Conservation (phyloP, 768 basidiomycete genomes). For the Boletus vermiculosoides region DNA sequence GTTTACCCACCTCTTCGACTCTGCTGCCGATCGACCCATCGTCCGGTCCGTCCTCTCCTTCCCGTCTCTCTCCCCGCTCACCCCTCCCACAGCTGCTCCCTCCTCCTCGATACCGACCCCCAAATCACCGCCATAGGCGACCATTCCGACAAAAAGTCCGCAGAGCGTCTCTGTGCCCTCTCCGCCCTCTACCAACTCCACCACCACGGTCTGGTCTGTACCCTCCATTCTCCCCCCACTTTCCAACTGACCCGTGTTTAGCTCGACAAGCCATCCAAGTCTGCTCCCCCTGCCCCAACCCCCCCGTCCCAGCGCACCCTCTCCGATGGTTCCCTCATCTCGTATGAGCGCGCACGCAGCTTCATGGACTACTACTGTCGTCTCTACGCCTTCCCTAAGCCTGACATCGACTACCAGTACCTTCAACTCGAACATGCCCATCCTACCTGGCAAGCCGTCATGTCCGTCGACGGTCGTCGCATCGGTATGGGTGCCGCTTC, state of each 20-base stretch:
- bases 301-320: constrained; percentile 36
- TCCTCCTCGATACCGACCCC: constrained; percentile 28
- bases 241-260: constrained; percentile 7
- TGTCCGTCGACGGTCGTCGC: constrained; percentile 72
- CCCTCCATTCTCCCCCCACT: neutral
- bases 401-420: constrained; percentile 60
- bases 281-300: neutral
- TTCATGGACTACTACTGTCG: constrained; percentile 98
- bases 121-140: constrained; percentile 64
- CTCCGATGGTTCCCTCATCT: constrained; percentile 62
- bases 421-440: constrained; percentile 20
- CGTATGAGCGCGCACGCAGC: constrained; percentile 70
- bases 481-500: constrained; percentile 76
- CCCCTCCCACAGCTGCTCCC: constrained; percentile 17
- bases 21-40: constrained; percentile 12
- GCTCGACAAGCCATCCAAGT: constrained; percentile 34
- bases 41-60: constrained; percentile 19
- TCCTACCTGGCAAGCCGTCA: constrained; percentile 64
- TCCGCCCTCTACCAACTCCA: constrained; percentile 73
- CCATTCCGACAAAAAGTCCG: constrained; percentile 53
- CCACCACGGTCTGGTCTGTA: constrained; percentile 59
- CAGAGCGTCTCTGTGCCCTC: constrained; percentile 73
- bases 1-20: constrained; percentile 14
- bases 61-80: constrained; percentile 2
- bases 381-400: constrained; percentile 68